Evolutionary conservation across 192 early-diverging fungal species (phyloP).

Genomic region (Coemansia sp.): DNA sequence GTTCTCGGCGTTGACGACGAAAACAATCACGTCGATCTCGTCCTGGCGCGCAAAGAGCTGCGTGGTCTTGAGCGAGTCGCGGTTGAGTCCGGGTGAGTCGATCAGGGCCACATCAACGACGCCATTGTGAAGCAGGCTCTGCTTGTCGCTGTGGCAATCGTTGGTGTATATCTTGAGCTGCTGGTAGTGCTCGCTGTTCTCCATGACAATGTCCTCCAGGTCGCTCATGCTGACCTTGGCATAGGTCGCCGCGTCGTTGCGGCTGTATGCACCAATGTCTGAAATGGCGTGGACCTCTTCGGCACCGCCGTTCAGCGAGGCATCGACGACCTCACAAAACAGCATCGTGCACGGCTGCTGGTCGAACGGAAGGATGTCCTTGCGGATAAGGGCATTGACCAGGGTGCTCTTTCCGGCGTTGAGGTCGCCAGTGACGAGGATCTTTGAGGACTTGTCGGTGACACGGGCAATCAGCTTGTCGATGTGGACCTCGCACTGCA

Average conservation of each 20-base stretch:
- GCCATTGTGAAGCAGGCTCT: slow-evolving; percentile 90
- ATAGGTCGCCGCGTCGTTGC: slow-evolving; percentile 70
- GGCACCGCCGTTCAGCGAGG: slow-evolving; percentile 80
- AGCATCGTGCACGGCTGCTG: slow-evolving; percentile 97
- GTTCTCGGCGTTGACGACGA: slow-evolving; percentile 99
- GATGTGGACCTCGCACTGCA: slow-evolving; percentile 71
- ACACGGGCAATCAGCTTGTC: slow-evolving; percentile 84
- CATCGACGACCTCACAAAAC: slow-evolving; percentile 96
- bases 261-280: slow-evolving; percentile 67
- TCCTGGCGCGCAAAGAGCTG: slow-evolving; percentile 96
- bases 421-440: slow-evolving; percentile 95
- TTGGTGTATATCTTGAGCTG: slow-evolving; percentile 91
- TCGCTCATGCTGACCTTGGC: slow-evolving; percentile 66
- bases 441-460: slow-evolving; percentile 87
- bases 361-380: slow-evolving; percentile 89
- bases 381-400: slow-evolving; percentile 91
- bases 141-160: slow-evolving; percentile 48
- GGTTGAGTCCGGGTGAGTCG: slow-evolving; percentile 98
- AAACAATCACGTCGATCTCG: slow-evolving; percentile 98
- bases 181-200: slow-evolving; percentile 77
- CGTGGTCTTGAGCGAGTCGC: slow-evolving; percentile 96
- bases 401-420: slow-evolving; percentile 98
- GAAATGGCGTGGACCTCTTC: slow-evolving; percentile 93
- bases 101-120: slow-evolving; percentile 95
- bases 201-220: slow-evolving; percentile 80